A percentile compares a stretch with the other conserved stretches of the same genome.
phyloP scores from a whole-genome alignment of 139 green algal genomes.

The Zygnema cylindricum region DNA sequence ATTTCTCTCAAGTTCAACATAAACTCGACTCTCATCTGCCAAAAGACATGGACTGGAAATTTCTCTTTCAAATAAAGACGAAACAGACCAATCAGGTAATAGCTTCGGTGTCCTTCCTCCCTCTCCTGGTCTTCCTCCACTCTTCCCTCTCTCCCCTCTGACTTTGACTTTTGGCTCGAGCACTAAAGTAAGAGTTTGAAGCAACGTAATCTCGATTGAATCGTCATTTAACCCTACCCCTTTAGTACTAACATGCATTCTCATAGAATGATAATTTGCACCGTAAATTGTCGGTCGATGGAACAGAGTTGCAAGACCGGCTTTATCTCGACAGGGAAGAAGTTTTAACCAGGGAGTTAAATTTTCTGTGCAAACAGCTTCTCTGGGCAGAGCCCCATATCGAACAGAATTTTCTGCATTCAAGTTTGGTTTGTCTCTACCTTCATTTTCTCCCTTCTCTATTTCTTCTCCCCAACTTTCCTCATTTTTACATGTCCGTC shows the following conservation, averaged over 20 bases:
- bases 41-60: conserved; percentile 55
- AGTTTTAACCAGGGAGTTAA: conserved; percentile 90
- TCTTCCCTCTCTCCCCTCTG: background rate
- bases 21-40: conserved; percentile 63
- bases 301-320: conserved; percentile 65
- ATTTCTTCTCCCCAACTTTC: background rate
- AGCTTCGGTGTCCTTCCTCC: background rate
- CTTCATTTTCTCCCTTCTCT: background rate
- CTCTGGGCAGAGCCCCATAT: conserved; percentile 74
- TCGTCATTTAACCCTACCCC: too few species aligned
- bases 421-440: background rate
- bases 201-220: background rate
- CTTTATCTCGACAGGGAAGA: conserved; percentile 78
- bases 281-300: conserved; percentile 68
- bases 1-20: conserved; percentile 54
- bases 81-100: conserved; percentile 40
- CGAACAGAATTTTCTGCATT: conserved; percentile 11
- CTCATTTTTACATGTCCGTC: too few species aligned
- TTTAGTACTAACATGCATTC: conserved; percentile 21
- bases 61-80: conserved; percentile 23
- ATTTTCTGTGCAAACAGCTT: conserved; percentile 90
- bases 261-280: conserved; percentile 70
- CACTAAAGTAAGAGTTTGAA: conserved; percentile 1
- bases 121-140: background rate
- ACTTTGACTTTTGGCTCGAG: too few species aligned